Evolutionary conservation across 1,284 basidiomycete genomes (phyloP).

Genomic region (Psilocybe mexicana): DNA sequence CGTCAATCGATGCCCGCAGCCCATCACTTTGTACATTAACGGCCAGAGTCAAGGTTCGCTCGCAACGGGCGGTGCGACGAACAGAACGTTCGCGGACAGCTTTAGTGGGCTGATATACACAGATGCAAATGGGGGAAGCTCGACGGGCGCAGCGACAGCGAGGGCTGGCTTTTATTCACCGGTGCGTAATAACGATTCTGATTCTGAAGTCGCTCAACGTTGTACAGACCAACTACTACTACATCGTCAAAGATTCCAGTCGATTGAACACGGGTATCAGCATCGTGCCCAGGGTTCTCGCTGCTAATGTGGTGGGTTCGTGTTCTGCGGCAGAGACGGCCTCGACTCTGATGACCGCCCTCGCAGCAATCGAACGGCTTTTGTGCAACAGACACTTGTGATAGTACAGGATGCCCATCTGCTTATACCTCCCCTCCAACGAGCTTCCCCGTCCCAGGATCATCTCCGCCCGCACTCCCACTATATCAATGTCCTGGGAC

Average conservation of each 20-base stretch:
- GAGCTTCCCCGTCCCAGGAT: constrained; percentile 18
- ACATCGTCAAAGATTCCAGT: constrained; percentile 25
- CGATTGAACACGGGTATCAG: constrained; percentile 25
- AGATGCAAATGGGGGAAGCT: constrained; percentile 26
- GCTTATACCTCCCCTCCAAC: constrained; percentile 18
- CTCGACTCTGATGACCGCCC: neutral
- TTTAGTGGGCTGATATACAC: constrained; percentile 32
- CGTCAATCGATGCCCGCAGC: constrained; percentile 19
- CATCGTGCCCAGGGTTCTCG: constrained; percentile 18
- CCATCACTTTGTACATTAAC: constrained; percentile 22
- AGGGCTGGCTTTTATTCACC: constrained; percentile 31
- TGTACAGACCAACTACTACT: constrained; percentile 24
- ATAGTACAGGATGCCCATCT: constrained; percentile 18
- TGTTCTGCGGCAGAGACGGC: neutral
- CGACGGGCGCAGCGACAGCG: constrained; percentile 21
- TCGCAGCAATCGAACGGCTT: constrained; percentile 15
- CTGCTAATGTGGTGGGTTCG: neutral
- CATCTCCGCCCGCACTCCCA: constrained; percentile 19
- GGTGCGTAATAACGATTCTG: constrained; percentile 14
- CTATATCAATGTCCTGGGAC: constrained; percentile 21
- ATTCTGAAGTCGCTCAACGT: neutral
- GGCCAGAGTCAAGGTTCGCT: constrained; percentile 13
- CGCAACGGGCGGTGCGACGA: constrained; percentile 10
- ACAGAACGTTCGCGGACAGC: constrained; percentile 16
- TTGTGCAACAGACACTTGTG: constrained; percentile 20